phyloP scores from a whole-genome alignment of 2,329 filamentous ascomycete species.

The Teratosphaeria zuluensis region DNA sequence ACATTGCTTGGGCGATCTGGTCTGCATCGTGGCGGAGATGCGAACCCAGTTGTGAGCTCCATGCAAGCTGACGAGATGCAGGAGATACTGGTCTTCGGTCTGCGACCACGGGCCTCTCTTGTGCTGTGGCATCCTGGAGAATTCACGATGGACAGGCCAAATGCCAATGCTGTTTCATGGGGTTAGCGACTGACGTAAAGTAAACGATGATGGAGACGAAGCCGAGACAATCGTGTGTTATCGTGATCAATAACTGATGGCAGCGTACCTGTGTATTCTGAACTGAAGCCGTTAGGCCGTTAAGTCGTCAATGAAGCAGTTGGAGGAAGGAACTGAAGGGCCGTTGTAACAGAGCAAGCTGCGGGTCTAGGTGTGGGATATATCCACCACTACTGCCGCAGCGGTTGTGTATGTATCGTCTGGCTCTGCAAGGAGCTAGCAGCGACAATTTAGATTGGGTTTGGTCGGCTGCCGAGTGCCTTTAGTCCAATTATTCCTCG shows the following conservation, averaged over 20 bases:
- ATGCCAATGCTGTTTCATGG: neutral
- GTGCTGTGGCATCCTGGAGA: slow-evolving; percentile 39
- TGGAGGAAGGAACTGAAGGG: neutral
- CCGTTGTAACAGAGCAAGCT: neutral
- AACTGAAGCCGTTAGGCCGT: neutral
- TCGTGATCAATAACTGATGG: neutral
- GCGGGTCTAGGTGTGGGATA: neutral
- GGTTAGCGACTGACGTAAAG: neutral
- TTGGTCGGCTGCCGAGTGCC: neutral
- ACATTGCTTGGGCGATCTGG: slow-evolving; percentile 86
- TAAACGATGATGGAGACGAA: neutral
- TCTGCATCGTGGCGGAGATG: slow-evolving; percentile 65
- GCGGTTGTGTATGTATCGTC: neutral
- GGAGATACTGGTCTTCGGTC: slow-evolving; percentile 61
- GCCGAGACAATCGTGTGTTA: neutral
- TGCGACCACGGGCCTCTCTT: slow-evolving; percentile 77
- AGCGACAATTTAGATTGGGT: slow-evolving; percentile 1
- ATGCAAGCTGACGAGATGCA: slow-evolving; percentile 60
- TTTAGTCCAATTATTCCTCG: neutral
- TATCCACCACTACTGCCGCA: neutral
- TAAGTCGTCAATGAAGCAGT: neutral
- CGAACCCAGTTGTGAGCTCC: slow-evolving; percentile 83
- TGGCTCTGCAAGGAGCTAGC: slow-evolving; percentile 1
- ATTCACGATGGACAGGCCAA: neutral
- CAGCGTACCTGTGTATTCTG: neutral